Evolutionary conservation across 148 eudicot species (phyloP), one percentile per base, ranked within the genome.

Genomic region (Cornus controversa): DNA sequence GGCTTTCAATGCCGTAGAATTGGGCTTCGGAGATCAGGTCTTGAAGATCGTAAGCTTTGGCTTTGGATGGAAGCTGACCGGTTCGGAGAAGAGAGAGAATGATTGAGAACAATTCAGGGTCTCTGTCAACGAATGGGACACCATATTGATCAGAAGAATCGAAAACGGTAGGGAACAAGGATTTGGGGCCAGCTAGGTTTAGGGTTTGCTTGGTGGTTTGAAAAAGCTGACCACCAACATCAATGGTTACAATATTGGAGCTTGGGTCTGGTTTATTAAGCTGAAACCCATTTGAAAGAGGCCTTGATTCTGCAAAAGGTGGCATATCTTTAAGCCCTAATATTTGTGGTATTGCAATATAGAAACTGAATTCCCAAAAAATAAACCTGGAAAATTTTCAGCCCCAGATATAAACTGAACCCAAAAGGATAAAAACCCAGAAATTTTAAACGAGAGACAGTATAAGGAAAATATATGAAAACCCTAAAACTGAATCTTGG

Each of bases 161-260:
- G 5, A 83, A 31, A 70, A 91, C 62, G 20, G 77, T 70, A 62
- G 94, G 86, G 47, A 93, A 91, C 25, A 93, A 29, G 8, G 97
- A 91, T 67, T 88, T 84, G 62, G 94, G 83, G 68, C 95, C 93
- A 65, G 90, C 87, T 68, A 64, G 75, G 75, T 82, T 77, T 82
- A 96, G 91, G 89, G 98, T 93, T 86, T 96, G 87, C 50, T 82
- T 82, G 63, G 98, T 90, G 54, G 98, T 93, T 78, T 93, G 99
- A 70, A 96, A 96, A 29, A 90, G 75, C 76, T 92, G 87, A 70
- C 97, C 99, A 65, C 98, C 99, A 20, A 96, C 91, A 82, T 96
- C 94, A 69, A 96, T 86, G 78, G 92, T 83, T 28, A 91, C 79
- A 4, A 90, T 80, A 20, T 81, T 79, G 16, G 88, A 82, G 57